Conservation (phyloP, 352 stramenopile species). For the Globisporangium nodosum region DNA sequence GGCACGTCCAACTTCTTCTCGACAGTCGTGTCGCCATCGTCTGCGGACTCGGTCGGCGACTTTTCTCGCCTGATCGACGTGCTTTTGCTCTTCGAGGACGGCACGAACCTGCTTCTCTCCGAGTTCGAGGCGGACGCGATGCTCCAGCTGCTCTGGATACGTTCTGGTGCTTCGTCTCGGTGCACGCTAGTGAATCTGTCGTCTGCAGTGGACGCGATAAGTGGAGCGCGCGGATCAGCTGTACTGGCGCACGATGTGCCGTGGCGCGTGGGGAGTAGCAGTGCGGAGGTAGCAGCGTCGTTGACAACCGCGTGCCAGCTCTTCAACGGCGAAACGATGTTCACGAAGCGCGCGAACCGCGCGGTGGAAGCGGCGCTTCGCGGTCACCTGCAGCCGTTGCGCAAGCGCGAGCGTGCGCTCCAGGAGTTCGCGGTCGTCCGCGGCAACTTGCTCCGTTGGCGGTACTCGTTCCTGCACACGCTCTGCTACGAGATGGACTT, state of each 20-base stretch:
- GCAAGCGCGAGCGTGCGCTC: conserved; percentile 4
- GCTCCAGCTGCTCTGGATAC: conserved; percentile 2
- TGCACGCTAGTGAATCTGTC: conserved; percentile 1
- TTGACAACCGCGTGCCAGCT: conserved; percentile 16
- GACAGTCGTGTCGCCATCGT: conserved; percentile 6
- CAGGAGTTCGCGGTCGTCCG: conserved; percentile 5
- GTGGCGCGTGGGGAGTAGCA: not conserved
- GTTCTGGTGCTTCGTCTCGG: not conserved
- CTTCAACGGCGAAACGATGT: conserved; percentile 32
- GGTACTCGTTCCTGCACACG: conserved; percentile 32
- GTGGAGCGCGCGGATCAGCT: too few species aligned
- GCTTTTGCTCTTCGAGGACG: conserved; percentile 36
- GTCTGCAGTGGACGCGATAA: not conserved
- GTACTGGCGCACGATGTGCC: not conserved
- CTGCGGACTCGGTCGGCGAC: conserved; percentile 8
- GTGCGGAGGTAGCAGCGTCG: not conserved
- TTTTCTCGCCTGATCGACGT: conserved; percentile 31
- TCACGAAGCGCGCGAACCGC: conserved; percentile 28
- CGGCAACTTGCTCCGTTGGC: conserved; percentile 26
- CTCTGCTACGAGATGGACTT: conserved; percentile 36
- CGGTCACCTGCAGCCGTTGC: not conserved
- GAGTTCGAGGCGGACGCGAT: conserved; percentile 10
- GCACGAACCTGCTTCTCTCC: conserved; percentile 6
- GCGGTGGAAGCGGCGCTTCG: not conserved
- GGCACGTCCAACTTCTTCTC: conserved; percentile 47